Evolutionary conservation across 352 stramenopile genomes (phyloP).

Genomic region (Phytophthora fragariaefolia): DNA sequence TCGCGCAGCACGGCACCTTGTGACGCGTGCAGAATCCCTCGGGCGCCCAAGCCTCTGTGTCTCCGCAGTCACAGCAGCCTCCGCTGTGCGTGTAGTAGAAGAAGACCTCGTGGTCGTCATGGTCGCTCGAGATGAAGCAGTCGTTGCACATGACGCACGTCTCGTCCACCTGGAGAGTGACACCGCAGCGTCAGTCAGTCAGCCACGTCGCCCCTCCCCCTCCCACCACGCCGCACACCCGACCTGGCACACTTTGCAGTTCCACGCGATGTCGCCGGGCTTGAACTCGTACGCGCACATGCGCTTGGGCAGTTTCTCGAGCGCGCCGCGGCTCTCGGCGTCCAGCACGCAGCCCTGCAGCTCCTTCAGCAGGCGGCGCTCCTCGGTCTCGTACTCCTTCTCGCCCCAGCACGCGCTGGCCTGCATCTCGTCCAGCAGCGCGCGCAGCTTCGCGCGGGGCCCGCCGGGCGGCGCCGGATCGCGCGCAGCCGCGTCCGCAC

Average conservation of each 20-base stretch:
- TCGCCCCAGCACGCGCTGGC: constrained; percentile 52
- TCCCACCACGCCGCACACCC: too few species aligned
- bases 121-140: constrained; percentile 96
- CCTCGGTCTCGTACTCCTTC: constrained; percentile 60
- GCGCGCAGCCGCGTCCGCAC: constrained; percentile 15
- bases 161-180: constrained; percentile 88
- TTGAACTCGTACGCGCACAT: constrained; percentile 96
- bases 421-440: constrained; percentile 69
- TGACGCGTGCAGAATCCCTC: constrained; percentile 95
- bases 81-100: constrained; percentile 96
- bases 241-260: constrained; percentile 92
- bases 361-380: constrained; percentile 54
- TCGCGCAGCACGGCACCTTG: constrained; percentile 50
- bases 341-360: constrained; percentile 71
- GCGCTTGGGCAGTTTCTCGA: constrained; percentile 80
- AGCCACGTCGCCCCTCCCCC: too few species aligned
- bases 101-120: constrained; percentile 94
- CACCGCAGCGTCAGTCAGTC: constrained; percentile 21
- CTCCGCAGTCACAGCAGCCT: constrained; percentile 98
- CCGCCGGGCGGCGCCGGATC: constrained; percentile 7
- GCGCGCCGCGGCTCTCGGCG: constrained; percentile 43
- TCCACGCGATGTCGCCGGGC: constrained; percentile 97
- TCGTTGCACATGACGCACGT: constrained; percentile 98
- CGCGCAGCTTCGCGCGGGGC: constrained; percentile 37
- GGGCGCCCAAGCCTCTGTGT: constrained; percentile 96